Conservation (phyloP, 805 yeast genomes). For the Scheffersomyces stipitis region DNA sequence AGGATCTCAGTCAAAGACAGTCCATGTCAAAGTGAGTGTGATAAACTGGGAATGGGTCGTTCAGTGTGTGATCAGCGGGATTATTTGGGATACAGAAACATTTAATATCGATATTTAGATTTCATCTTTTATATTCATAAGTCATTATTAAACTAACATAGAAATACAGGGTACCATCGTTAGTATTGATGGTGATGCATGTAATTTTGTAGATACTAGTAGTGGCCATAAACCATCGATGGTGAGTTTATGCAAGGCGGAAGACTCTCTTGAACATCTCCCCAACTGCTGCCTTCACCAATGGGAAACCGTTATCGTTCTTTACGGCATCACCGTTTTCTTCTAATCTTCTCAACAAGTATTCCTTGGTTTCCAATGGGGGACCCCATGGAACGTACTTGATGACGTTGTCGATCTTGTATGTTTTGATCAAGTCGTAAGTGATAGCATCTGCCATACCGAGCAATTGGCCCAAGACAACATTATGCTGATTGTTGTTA, state of each 20-base stretch:
- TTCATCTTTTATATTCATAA: too few species aligned
- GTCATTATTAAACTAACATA: too few species aligned
- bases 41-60: slow-evolving; percentile 69
- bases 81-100: slow-evolving; percentile 27
- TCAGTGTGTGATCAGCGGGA: slow-evolving; percentile 52
- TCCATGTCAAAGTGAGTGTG: slow-evolving; percentile 18
- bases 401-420: slow-evolving; percentile 71
- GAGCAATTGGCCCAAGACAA: slow-evolving; percentile 84
- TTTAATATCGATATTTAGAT: slow-evolving; percentile 3
- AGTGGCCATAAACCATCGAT: too few species aligned
- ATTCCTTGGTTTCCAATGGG: slow-evolving; percentile 88
- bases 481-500: slow-evolving; percentile 47
- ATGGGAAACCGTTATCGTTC: slow-evolving; percentile 76
- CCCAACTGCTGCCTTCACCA: slow-evolving; percentile 52
- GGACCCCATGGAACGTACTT: slow-evolving; percentile 99
- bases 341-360: slow-evolving; percentile 83
- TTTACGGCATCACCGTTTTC: slow-evolving; percentile 96
- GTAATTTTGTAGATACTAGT: too few species aligned
- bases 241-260: slow-evolving; percentile 10
- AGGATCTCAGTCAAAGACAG: slow-evolving; percentile 1
- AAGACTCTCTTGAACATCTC: slow-evolving; percentile 26
- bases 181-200: too few species aligned
- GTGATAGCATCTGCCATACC: slow-evolving; percentile 96
- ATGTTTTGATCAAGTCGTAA: slow-evolving; percentile 62
- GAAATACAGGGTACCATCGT: too few species aligned